A percentile compares a stretch with the other conserved stretches of the same genome.
Conservation (phyloP, 169 alveolate species). For the Plasmodium sp. region DNA sequence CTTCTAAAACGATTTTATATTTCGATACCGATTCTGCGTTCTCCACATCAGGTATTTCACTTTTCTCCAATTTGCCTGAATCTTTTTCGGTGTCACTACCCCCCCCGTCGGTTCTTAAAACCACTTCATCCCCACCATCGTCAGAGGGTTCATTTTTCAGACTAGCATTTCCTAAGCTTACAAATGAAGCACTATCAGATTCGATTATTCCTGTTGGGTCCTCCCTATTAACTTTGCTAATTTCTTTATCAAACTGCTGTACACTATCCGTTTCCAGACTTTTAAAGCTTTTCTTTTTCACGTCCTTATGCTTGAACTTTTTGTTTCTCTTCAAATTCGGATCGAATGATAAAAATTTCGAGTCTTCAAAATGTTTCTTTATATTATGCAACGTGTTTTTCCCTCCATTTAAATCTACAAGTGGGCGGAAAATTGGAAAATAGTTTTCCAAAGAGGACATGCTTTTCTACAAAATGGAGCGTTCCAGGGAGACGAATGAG, state of each 20-base stretch:
- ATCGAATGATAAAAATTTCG: neutral
- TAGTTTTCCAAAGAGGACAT: neutral
- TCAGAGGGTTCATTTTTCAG: neutral
- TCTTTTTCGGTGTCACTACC: neutral
- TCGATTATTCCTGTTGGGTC: neutral
- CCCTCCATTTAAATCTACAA: conserved; percentile 1
- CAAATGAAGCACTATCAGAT: neutral
- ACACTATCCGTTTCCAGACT: neutral
- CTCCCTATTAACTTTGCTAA: neutral
- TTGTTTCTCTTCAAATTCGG: neutral
- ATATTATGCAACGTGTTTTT: neutral
- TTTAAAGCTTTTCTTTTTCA: neutral
- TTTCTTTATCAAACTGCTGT: neutral
- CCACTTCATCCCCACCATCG: neutral
- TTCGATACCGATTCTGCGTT: neutral
- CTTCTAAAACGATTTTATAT: neutral
- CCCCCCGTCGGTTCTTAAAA: neutral
- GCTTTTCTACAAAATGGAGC: neutral
- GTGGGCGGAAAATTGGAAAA: neutral
- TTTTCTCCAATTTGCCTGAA: neutral
- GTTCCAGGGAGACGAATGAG: neutral
- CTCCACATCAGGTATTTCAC: neutral
- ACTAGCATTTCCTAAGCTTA: neutral
- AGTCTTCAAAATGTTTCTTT: neutral
- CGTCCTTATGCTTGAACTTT: neutral